These are phyloP conservation scores for Beauveria caledonica DNA, from an alignment of 2,329 filamentous ascomycete genomes.

Conservation along the genomic window DNA sequence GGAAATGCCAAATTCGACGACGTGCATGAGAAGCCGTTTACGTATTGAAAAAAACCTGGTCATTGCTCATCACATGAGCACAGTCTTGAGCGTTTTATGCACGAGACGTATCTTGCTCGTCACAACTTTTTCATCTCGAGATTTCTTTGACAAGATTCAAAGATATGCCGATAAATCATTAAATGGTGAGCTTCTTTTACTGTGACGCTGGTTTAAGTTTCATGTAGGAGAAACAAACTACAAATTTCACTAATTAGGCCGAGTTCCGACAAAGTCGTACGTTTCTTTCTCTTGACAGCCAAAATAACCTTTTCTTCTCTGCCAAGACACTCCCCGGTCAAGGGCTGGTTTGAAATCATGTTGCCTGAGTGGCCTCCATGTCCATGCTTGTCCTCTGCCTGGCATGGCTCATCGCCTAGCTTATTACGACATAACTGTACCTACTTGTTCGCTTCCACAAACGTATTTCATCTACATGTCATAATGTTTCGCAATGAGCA, in stretches of 20 bases:
- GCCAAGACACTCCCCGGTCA: not conserved
- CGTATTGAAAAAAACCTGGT: not conserved
- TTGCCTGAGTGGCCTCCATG: not conserved
- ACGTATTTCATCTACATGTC: not conserved
- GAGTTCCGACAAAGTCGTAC: not conserved
- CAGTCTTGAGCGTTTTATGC: not conserved
- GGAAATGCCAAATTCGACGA: conserved; percentile 1
- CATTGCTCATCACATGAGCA: not conserved
- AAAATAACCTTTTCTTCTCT: not conserved
- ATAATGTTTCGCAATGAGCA: not conserved
- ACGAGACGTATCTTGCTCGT: not conserved
- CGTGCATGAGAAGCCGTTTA: not conserved
- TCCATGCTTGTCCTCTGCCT: not conserved
- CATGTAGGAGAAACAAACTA: not conserved
- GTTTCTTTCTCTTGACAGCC: too few species aligned
- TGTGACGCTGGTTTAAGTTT: not conserved
- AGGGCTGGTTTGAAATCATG: not conserved
- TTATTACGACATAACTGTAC: not conserved
- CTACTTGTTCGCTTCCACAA: too few species aligned
- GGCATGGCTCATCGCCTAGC: not conserved
- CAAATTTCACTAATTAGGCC: too few species aligned
- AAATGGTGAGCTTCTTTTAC: not conserved
- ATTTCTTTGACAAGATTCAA: not conserved
- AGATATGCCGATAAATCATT: not conserved
- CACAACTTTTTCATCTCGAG: not conserved